Evolutionary conservation across 176 grass and related monocot genomes (phyloP).

Genomic region (Secale cereale): DNA sequence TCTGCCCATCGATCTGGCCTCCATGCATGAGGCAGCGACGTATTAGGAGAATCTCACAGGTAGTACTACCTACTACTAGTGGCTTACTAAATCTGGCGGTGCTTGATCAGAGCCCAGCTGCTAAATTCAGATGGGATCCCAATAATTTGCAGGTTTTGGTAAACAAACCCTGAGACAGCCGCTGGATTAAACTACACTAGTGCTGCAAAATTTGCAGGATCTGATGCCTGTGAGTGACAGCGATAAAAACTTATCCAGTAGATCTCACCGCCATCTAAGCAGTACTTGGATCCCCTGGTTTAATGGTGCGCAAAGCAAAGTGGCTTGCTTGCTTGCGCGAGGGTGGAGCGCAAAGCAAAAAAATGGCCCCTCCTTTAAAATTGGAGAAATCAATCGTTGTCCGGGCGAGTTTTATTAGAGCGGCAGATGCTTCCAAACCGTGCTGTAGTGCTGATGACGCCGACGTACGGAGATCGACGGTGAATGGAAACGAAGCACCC

Average conservation of each 20-base stretch:
- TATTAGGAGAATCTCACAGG: constrained; percentile 6
- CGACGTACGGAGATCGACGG: background rate
- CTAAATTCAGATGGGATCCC: background rate
- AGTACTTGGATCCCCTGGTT: constrained; percentile 13
- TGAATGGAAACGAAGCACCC: background rate
- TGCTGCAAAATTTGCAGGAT: too few relatives aligned
- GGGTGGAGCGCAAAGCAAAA: background rate
- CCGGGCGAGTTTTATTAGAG: background rate
- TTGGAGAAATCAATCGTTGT: background rate
- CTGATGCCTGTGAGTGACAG: background rate
- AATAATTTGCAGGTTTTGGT: constrained; percentile 17
- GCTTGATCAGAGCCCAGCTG: background rate
- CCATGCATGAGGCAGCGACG: constrained; percentile 19
- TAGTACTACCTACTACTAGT: background rate
- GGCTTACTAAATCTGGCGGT: constrained; percentile 3
- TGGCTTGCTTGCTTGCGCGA: background rate
- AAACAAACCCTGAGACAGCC: background rate
- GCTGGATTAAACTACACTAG: background rate
- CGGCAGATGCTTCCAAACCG: background rate
- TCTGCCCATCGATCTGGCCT: background rate
- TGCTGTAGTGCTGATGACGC: background rate
- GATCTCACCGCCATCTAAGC: background rate
- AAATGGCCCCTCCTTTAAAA: background rate
- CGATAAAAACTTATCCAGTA: background rate
- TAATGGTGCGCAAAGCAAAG: background rate